These are phyloP conservation scores for Fusarium acutatum DNA, from an alignment of 2,329 filamentous ascomycete genomes.

Conservation along the genomic window DNA sequence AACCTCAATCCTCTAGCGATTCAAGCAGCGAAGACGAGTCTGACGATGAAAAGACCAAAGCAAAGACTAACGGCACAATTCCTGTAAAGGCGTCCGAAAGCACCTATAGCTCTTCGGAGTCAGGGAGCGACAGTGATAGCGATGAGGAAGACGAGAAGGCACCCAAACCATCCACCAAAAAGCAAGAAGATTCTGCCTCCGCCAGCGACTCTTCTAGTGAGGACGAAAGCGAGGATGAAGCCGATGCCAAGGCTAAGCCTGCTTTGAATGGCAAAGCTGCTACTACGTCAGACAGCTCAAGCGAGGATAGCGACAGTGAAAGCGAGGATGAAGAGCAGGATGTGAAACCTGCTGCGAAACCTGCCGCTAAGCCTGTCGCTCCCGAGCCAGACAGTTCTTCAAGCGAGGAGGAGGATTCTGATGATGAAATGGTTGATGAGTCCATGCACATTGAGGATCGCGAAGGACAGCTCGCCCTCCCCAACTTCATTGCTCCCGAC, in stretches of 20 bases:
- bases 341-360: slow-evolving; percentile 20
- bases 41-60: slow-evolving; percentile 34
- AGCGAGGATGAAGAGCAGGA: slow-evolving; percentile 35
- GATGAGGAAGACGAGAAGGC: slow-evolving; percentile 36
- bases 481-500: slow-evolving; percentile 59
- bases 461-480: slow-evolving; percentile 50
- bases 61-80: slow-evolving; percentile 33
- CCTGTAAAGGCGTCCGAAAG: slow-evolving; percentile 24
- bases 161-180: slow-evolving; percentile 18
- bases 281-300: slow-evolving; percentile 33
- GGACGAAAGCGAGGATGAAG: slow-evolving; percentile 41
- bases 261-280: slow-evolving; percentile 23
- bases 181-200: slow-evolving; percentile 33
- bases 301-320: slow-evolving; percentile 38
- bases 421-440: slow-evolving; percentile 49
- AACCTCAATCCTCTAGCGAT: slow-evolving; percentile 33
- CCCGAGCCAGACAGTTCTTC: slow-evolving; percentile 30
- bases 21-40: slow-evolving; percentile 44
- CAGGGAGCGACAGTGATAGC: slow-evolving; percentile 44
- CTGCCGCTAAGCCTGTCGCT: slow-evolving; percentile 23
- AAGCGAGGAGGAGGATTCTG: slow-evolving; percentile 41
- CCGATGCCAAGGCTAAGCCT: slow-evolving; percentile 27
- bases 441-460: slow-evolving; percentile 52
- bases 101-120: slow-evolving; percentile 40
- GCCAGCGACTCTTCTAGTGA: slow-evolving; percentile 41